A percentile compares a stretch with the other conserved stretches of the same genome.
Conservation (phyloP, 192 early-diverging fungal genomes). For the Backusella liffmaniae region DNA sequence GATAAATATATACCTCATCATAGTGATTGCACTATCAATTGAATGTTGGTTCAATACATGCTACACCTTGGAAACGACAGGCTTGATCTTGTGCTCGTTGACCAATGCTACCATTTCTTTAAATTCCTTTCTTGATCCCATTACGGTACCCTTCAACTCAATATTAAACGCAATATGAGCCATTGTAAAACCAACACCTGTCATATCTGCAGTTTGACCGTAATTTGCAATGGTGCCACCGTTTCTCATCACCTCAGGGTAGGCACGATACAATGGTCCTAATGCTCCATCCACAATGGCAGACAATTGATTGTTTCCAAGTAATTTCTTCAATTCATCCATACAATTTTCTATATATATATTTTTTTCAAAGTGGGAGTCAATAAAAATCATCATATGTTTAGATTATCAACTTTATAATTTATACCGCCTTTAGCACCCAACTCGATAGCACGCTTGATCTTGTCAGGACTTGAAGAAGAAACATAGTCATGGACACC, state of each 20-base stretch:
- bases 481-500: conserved; percentile 54
- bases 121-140: conserved; percentile 66
- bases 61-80: conserved; percentile 55
- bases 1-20: conserved; percentile 28
- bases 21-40: conserved; percentile 24
- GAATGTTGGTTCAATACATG: conserved; percentile 37
- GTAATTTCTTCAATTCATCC: conserved; percentile 39
- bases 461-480: conserved; percentile 57
- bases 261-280: conserved; percentile 43
- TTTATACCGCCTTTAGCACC: conserved; percentile 69
- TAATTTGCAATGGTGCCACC: conserved; percentile 60
- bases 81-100: conserved; percentile 48
- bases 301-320: conserved; percentile 39
- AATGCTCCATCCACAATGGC: conserved; percentile 68
- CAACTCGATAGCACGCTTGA: conserved; percentile 53
- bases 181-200: conserved; percentile 46
- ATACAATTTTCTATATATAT: background rate
- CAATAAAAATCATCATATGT: no score
- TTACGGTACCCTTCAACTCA: conserved; percentile 57
- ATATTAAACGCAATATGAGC: conserved; percentile 54
- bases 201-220: conserved; percentile 52
- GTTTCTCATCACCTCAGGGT: conserved; percentile 39
- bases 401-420: conserved; percentile 54
- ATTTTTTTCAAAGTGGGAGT: no score
- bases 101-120: conserved; percentile 61